Conservation (phyloP, 202 grass and related monocot genomes). For the Dendrocalamus latiflorus region DNA sequence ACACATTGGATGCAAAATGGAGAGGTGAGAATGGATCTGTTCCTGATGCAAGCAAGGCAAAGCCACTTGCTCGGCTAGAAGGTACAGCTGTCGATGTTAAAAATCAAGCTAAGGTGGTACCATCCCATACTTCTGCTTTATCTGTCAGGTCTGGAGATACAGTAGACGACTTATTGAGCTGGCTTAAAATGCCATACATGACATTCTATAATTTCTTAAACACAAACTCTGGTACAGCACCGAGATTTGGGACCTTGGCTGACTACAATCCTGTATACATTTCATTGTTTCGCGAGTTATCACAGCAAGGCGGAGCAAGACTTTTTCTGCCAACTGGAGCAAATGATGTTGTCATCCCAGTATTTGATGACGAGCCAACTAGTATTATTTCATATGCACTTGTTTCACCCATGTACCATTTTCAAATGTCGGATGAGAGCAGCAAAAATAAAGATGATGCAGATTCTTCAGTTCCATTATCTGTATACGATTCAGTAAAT, state of each 20-base stretch:
- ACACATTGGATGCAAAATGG: slow-evolving; percentile 89
- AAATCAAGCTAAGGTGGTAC: slow-evolving; percentile 33
- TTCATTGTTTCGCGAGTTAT: slow-evolving; percentile 64
- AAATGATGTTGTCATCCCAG: slow-evolving; percentile 73
- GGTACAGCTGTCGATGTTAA: slow-evolving; percentile 14
- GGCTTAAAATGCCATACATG: slow-evolving; percentile 66
- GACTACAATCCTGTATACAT: slow-evolving; percentile 68
- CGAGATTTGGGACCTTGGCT: slow-evolving; percentile 48
- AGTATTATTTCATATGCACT: slow-evolving; percentile 90
- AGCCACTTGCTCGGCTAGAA: slow-evolving; percentile 35
- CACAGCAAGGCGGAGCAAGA: slow-evolving; percentile 57
- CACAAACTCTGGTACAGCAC: slow-evolving; percentile 53
- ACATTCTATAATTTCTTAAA: slow-evolving; percentile 60
- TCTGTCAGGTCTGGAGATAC: slow-evolving; percentile 51
- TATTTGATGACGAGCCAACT: slow-evolving; percentile 97
- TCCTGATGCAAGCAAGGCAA: slow-evolving; percentile 45
- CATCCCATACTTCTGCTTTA: slow-evolving; percentile 26
- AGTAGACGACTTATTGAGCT: slow-evolving; percentile 57
- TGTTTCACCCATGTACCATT: slow-evolving; percentile 70
- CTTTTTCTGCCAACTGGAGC: slow-evolving; percentile 71
- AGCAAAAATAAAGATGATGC: slow-evolving; percentile 46
- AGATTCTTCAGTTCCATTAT: slow-evolving; percentile 54
- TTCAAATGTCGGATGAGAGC: slow-evolving; percentile 56
- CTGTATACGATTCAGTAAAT: slow-evolving; percentile 68
- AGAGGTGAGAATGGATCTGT: slow-evolving; percentile 62